Percentiles rank a stretch among this genome's conserved stretches.
Evolutionary conservation across 1,284 basidiomycete genomes (phyloP).

Genomic region (Pseudozyma pruni): DNA sequence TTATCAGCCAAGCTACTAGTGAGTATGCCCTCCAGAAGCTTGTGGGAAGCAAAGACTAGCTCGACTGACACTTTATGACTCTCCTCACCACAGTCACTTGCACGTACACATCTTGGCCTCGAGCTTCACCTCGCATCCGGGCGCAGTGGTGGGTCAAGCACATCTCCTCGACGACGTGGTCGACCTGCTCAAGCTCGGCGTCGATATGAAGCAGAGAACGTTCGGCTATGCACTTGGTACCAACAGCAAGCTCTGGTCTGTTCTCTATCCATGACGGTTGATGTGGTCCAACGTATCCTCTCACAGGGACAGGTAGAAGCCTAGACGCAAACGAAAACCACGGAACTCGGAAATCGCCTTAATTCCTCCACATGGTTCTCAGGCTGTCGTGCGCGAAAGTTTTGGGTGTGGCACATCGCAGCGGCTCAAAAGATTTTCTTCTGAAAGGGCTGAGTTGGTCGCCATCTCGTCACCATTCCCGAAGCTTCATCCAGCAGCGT

Average conservation of each 20-base stretch:
- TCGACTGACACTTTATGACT: neutral
- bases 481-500: too few relatives aligned
- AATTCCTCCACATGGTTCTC: too few relatives aligned
- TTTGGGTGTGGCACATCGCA: too few relatives aligned
- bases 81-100: constrained; percentile 76
- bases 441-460: too few relatives aligned
- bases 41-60: neutral
- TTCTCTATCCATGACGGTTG: constrained; percentile 29
- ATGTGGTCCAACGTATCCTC: too few relatives aligned
- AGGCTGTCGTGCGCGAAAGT: too few relatives aligned
- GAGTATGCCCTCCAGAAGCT: constrained; percentile 64
- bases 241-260: constrained; percentile 49
- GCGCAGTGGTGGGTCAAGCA: constrained; percentile 81
- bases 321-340: too few relatives aligned
- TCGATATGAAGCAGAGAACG: constrained; percentile 76
- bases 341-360: too few relatives aligned
- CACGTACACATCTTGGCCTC: constrained; percentile 89
- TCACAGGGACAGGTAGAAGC: too few relatives aligned
- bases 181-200: constrained; percentile 73
- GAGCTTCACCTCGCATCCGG: constrained; percentile 58
- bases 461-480: too few relatives aligned
- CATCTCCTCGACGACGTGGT: constrained; percentile 93
- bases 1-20: constrained; percentile 96
- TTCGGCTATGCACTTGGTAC: constrained; percentile 78
- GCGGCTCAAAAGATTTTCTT: too few relatives aligned